These are phyloP conservation scores for Salix viminalis DNA, from an alignment of 345 rosid genomes.

Conservation along the genomic window DNA sequence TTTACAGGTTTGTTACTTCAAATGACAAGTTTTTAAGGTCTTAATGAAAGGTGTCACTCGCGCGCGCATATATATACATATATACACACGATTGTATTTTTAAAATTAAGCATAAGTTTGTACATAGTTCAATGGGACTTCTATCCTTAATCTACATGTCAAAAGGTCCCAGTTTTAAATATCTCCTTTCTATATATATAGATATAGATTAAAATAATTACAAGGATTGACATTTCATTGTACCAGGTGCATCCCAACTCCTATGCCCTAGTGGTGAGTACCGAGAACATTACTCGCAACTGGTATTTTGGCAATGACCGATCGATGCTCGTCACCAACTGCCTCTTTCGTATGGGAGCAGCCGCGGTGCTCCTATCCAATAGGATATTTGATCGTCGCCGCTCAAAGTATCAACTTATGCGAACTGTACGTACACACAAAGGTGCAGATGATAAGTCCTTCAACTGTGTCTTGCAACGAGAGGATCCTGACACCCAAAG, in stretches of 20 bases:
- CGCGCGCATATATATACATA: too few relatives aligned
- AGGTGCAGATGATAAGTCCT: slow-evolving; percentile 17
- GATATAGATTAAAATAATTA: neutral
- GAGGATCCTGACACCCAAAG: slow-evolving; percentile 29
- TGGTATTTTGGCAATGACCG: slow-evolving; percentile 22
- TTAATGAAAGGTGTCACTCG: too few relatives aligned
- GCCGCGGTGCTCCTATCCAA: slow-evolving; percentile 24
- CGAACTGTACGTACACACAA: slow-evolving; percentile 18
- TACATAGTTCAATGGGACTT: too few relatives aligned
- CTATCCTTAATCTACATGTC: too few relatives aligned
- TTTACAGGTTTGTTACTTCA: slow-evolving; percentile 2
- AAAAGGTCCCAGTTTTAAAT: too few relatives aligned
- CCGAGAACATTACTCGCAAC: slow-evolving; percentile 18
- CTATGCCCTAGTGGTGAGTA: slow-evolving; percentile 26
- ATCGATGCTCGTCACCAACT: slow-evolving; percentile 25
- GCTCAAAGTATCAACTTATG: slow-evolving; percentile 23
- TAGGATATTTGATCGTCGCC: slow-evolving; percentile 14
- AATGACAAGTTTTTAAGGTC: too few relatives aligned
- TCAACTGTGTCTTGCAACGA: slow-evolving; percentile 13
- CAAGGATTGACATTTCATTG: neutral
- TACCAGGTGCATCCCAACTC: slow-evolving; percentile 16
- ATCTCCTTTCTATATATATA: too few relatives aligned
- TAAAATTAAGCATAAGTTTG: too few relatives aligned
- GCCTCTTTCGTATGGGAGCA: slow-evolving; percentile 27
- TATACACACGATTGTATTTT: too few relatives aligned